Evolutionary conservation across 306 rosid species (phyloP).

Genomic region (Sicyos edulis): DNA sequence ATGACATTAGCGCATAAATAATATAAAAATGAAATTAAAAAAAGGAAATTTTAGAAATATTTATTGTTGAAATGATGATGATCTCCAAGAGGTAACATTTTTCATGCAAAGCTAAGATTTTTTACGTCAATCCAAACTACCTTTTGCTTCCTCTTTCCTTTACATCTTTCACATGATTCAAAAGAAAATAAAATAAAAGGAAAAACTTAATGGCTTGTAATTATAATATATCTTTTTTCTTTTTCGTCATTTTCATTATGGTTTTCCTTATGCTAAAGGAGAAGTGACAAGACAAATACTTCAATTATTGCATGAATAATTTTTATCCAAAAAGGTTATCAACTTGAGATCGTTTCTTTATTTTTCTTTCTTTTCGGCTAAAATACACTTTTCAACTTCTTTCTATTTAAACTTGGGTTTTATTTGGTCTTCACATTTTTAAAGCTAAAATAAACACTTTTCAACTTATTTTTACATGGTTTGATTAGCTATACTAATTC

Average conservation of each 20-base stretch:
- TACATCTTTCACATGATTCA: conserved; percentile 20
- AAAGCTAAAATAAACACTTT: too few relatives aligned
- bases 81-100: conserved; percentile 15
- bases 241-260: conserved; percentile 10
- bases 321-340: conserved; percentile 3
- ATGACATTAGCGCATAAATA: not conserved
- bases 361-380: too few relatives aligned
- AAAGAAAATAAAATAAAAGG: not conserved
- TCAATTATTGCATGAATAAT: conserved; percentile 13
- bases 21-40: not conserved
- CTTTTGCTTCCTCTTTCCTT: conserved; percentile 19
- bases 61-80: conserved; percentile 2
- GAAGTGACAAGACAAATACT: not conserved
- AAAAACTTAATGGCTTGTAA: not conserved
- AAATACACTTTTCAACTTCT: too few relatives aligned
- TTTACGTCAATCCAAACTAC: conserved; percentile 17
- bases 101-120: conserved; percentile 12
- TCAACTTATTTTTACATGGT: too few relatives aligned
- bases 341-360: not conserved
- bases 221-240: not conserved
- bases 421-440: too few relatives aligned
- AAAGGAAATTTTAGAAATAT: not conserved
- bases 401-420: too few relatives aligned
- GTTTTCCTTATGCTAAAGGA: too few relatives aligned
- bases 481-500: too few relatives aligned